A percentile compares a stretch with the other conserved stretches of the same genome.
These are phyloP conservation scores for Penicillium sp. DNA, from an alignment of 2,329 filamentous ascomycete genomes.

Conservation along the genomic window DNA sequence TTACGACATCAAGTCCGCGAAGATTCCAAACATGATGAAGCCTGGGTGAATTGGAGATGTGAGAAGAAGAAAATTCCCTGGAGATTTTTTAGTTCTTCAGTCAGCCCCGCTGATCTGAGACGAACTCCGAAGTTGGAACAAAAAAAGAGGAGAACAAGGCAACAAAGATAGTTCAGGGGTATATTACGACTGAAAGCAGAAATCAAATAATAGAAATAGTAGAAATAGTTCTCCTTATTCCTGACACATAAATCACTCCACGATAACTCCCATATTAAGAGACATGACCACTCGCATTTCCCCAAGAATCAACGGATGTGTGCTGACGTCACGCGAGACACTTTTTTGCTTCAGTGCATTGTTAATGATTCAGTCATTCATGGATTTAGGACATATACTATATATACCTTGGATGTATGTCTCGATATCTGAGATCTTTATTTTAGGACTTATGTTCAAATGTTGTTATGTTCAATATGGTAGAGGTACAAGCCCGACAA, in stretches of 20 bases:
- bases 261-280: not conserved
- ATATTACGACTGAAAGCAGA: not conserved
- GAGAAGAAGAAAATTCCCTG: slow-evolving; percentile 5
- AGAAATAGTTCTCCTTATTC: not conserved
- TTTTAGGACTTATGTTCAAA: not conserved
- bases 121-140: not conserved
- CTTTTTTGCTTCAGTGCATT: not conserved
- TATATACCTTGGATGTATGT: not conserved
- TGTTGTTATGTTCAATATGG: not conserved
- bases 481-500: not conserved
- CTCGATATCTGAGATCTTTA: not conserved
- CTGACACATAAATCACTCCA: not conserved
- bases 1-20: slow-evolving; percentile 70
- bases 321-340: slow-evolving; percentile 2
- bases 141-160: slow-evolving; percentile 1
- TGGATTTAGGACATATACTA: not conserved
- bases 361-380: not conserved
- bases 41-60: not conserved
- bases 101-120: slow-evolving; percentile 8
- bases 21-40: slow-evolving; percentile 63
- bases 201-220: not conserved
- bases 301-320: not conserved
- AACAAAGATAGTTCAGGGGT: slow-evolving; percentile 6
- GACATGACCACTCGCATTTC: not conserved
- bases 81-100: slow-evolving; percentile 4